Conservation (phyloP, 768 basidiomycete genomes). For the Psilocybe subaeruginosa region DNA sequence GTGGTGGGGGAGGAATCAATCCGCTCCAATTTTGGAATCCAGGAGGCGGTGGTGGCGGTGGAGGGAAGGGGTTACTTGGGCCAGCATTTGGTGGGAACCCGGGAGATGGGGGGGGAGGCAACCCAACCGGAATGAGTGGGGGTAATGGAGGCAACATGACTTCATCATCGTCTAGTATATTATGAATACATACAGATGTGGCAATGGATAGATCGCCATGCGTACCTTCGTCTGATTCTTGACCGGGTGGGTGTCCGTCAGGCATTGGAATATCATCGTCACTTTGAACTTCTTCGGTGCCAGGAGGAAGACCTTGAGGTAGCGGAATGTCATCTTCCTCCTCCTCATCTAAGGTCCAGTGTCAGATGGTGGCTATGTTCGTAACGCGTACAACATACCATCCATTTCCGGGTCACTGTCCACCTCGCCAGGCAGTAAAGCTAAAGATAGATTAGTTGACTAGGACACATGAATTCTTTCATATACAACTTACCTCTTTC, state of each 20-base stretch:
- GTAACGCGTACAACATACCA: slow-evolving; percentile 23
- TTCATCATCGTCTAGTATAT: slow-evolving; percentile 5
- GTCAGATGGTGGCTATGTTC: not conserved
- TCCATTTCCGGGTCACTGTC: slow-evolving; percentile 65
- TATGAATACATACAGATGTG: not conserved
- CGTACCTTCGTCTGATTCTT: slow-evolving; percentile 8
- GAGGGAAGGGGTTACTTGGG: slow-evolving; percentile 17
- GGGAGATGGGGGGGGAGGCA: slow-evolving; percentile 20
- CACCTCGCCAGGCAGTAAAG: slow-evolving; percentile 62
- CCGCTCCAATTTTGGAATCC: slow-evolving; percentile 14
- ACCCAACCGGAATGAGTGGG: slow-evolving; percentile 26
- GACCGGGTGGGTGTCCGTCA: slow-evolving; percentile 69
- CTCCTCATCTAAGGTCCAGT: slow-evolving; percentile 4
- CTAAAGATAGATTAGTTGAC: slow-evolving; percentile 34
- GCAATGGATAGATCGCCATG: not conserved
- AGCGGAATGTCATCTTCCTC: slow-evolving; percentile 54
- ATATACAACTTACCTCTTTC: slow-evolving; percentile 67
- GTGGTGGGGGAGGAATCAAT: slow-evolving; percentile 31
- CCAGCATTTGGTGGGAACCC: not conserved
- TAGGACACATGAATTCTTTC: not conserved
- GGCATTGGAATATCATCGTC: slow-evolving; percentile 93
- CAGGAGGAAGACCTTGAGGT: slow-evolving; percentile 69
- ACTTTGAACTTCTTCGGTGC: slow-evolving; percentile 49
- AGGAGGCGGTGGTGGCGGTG: slow-evolving; percentile 29
- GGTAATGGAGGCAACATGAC: slow-evolving; percentile 15